Evolutionary conservation across 1,139 yeast genomes (phyloP), one percentile per base, ranked within the genome.

Genomic region (Geotrichum armillariae): DNA sequence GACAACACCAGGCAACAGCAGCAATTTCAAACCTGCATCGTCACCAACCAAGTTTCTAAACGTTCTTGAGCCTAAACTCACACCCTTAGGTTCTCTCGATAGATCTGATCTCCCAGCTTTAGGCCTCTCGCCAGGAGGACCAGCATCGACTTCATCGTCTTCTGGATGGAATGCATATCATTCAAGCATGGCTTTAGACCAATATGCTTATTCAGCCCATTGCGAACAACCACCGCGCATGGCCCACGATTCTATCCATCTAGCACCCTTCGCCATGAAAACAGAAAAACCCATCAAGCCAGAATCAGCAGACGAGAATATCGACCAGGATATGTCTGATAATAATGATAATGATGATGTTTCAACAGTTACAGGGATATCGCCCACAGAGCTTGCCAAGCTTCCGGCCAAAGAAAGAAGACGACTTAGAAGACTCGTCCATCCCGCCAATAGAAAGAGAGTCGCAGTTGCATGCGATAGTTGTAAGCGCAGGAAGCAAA

Each of bases 401-500:
- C 51, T 47, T 12, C 35, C 51, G 12, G 41, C 51, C 11, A 35
- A 47, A 38, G 55, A 52, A 41, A 44, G 49, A 35, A 54, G 45
- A 39, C 56, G 46, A 33, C 56, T 59, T 16, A 47, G 54, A 36
- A 52, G 64, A 3, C 46, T 61, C 21, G 65, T 61, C n/a, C 62
- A 60, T 42, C 66, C 65, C 9, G 56, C 61, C 7, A 56, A 56
- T 33, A 54, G 65, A 16, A 61, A 62, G 37, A 54, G 65, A 11
- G 72, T 70, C 3, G 70, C 75, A 1, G 65, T 70, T 29, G 77
- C 77, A 31, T 73, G 77, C 58, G 74, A 71, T 53, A 61, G 60
- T 29, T 73, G 77, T 57, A 72, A 71, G 57, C 66, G 66, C 46
- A 57, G 74, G 44, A 73, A 73, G 54, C 71, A 66, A 46, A 73